These are phyloP conservation scores for Monosporascus ibericus DNA, from an alignment of 2,329 filamentous ascomycete genomes.

Conservation along the genomic window DNA sequence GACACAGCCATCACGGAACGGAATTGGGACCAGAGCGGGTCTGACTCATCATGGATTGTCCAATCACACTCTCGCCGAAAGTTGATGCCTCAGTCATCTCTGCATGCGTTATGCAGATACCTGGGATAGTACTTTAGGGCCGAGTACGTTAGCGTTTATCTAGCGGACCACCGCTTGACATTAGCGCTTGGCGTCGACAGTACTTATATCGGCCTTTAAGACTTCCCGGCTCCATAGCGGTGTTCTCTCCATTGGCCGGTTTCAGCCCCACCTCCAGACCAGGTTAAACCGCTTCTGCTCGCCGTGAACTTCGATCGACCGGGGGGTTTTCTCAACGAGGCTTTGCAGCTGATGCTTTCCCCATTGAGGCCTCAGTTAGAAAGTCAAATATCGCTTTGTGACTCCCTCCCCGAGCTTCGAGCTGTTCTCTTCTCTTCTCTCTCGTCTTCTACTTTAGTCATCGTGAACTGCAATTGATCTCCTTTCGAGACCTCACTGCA, in stretches of 20 bases:
- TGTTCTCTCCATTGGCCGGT: neutral
- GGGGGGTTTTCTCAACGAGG: constrained; percentile 10
- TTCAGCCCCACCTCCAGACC: neutral
- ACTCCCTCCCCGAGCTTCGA: constrained; percentile 24
- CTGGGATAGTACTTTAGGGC: neutral
- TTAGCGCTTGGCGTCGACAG: neutral
- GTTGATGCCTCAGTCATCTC: constrained; percentile 1
- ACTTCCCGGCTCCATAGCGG: neutral
- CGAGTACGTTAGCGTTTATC: neutral
- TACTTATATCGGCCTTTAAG: neutral
- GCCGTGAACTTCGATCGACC: neutral
- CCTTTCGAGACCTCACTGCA: constrained; percentile 10
- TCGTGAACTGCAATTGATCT: constrained; percentile 6
- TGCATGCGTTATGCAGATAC: neutral
- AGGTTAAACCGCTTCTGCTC: neutral
- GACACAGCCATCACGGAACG: neutral
- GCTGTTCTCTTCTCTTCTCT: constrained; percentile 8
- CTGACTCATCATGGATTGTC: constrained; percentile 1
- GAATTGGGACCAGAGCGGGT: neutral
- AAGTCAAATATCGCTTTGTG: constrained; percentile 28
- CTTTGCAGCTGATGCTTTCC: constrained; percentile 19
- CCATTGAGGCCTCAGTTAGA: constrained; percentile 11
- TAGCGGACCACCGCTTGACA: no score
- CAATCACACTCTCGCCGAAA: constrained; percentile 4
- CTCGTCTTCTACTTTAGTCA: constrained; percentile 7